Evolutionary conservation across 495 filamentous ascomycete genomes (phyloP).

Genomic region (Hypoxylon crocopeplum): DNA sequence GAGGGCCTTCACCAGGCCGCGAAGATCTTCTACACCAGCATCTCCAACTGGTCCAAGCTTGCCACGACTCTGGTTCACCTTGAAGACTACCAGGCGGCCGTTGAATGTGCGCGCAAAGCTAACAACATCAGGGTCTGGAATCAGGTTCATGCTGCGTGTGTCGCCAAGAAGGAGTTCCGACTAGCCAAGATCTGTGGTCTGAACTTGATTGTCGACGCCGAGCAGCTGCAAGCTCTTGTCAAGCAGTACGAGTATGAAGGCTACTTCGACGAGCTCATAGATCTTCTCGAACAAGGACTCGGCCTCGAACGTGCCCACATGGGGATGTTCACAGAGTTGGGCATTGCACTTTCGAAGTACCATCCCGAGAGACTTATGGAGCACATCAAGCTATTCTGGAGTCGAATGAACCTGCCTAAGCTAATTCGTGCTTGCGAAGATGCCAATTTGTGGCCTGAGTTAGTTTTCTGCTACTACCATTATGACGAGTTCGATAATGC

Average conservation of each 20-base stretch:
- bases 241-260: constrained; percentile 96
- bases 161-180: constrained; percentile 98
- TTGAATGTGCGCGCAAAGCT: constrained; percentile 97
- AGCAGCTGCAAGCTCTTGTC: constrained; percentile 92
- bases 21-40: constrained; percentile 98
- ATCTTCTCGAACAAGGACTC: constrained; percentile 91
- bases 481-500: constrained; percentile 99
- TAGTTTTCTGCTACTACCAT: constrained; percentile 98
- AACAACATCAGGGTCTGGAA: constrained; percentile 99
- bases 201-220: constrained; percentile 97
- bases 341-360: constrained; percentile 94
- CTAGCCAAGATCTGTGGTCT: constrained; percentile 99
- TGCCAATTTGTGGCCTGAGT: constrained; percentile 94
- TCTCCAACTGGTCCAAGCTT: constrained; percentile 99
- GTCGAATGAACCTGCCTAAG: constrained; percentile 97
- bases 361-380: constrained; percentile 98
- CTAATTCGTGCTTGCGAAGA: constrained; percentile 96
- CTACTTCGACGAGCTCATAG: constrained; percentile 98
- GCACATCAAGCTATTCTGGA: constrained; percentile 99
- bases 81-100: constrained; percentile 95
- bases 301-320: constrained; percentile 82
- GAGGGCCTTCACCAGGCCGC: constrained; percentile 95
- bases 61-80: constrained; percentile 96
- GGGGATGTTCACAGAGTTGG: constrained; percentile 97
- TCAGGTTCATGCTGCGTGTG: constrained; percentile 96